These are phyloP conservation scores for Camellia lanceoleosa DNA, from an alignment of 148 eudicot species.

Conservation along the genomic window DNA sequence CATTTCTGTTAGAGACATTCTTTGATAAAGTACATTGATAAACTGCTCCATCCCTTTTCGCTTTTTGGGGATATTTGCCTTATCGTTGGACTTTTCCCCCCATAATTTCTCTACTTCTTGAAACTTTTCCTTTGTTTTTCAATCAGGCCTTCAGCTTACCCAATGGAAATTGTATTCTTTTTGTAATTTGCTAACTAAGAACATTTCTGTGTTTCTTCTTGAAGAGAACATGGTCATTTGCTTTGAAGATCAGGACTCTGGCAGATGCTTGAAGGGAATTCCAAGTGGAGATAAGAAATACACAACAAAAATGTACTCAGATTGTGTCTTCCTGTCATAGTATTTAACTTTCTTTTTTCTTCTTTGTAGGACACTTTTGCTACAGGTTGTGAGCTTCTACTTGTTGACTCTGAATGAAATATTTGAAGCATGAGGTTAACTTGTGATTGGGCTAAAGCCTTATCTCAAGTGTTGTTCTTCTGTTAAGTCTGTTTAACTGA, in stretches of 20 bases:
- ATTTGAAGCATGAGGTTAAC: neutral
- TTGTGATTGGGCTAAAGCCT: neutral
- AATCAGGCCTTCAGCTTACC: neutral
- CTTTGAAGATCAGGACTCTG: slow-evolving; percentile 71
- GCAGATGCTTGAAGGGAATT: slow-evolving; percentile 68
- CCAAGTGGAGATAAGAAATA: slow-evolving; percentile 52
- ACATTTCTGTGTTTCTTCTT: slow-evolving; percentile 21
- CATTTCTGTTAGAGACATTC: neutral
- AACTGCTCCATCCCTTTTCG: neutral
- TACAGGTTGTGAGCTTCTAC: neutral
- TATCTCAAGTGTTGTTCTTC: neutral
- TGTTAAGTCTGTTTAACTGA: neutral
- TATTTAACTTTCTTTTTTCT: slow-evolving; percentile 10
- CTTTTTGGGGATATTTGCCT: neutral
- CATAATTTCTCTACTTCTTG: neutral
- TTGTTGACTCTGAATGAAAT: neutral
- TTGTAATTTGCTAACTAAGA: slow-evolving; percentile 16
- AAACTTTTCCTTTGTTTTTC: neutral
- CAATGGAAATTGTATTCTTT: slow-evolving; percentile 3
- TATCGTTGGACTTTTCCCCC: neutral
- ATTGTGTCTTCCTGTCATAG: slow-evolving; percentile 11
- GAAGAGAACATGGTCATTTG: slow-evolving; percentile 98
- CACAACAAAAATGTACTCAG: slow-evolving; percentile 60
- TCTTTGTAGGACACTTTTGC: neutral
- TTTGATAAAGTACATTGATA: neutral